Conservation (phyloP, 2,329 filamentous ascomycete genomes). For the Lachnellula occidentalis region DNA sequence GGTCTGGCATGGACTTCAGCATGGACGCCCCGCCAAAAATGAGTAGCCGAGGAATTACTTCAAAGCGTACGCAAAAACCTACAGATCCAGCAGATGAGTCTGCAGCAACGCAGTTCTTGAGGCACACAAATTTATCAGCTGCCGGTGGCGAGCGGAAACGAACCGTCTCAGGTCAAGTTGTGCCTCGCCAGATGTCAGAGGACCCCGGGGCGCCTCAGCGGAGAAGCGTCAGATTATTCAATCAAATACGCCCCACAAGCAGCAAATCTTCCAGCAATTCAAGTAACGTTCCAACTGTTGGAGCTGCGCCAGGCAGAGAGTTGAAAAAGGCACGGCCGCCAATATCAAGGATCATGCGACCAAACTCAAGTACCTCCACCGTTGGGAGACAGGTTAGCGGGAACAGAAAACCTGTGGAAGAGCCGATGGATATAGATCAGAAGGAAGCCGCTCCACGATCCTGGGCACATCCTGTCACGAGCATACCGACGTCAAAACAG, state of each 20-base stretch:
- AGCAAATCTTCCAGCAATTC: slow-evolving; percentile 30
- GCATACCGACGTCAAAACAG: slow-evolving; percentile 24
- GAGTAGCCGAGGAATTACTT: slow-evolving; percentile 27
- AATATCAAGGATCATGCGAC: slow-evolving; percentile 58
- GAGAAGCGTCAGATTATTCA: slow-evolving; percentile 68
- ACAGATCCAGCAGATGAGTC: slow-evolving; percentile 28
- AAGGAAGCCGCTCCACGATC: slow-evolving; percentile 46
- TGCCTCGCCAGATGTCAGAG: slow-evolving; percentile 47
- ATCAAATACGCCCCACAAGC: slow-evolving; percentile 58
- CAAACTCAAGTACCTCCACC: slow-evolving; percentile 60
- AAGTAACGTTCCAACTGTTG: slow-evolving; percentile 49
- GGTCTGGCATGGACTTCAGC: slow-evolving; percentile 31
- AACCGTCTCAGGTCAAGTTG: slow-evolving; percentile 81
- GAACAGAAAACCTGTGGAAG: slow-evolving; percentile 73
- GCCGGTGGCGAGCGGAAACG: slow-evolving; percentile 67
- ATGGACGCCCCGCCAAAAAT: slow-evolving; percentile 32
- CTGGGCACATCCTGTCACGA: slow-evolving; percentile 25
- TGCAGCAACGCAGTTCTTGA: slow-evolving; percentile 21
- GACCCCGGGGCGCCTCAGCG: slow-evolving; percentile 61
- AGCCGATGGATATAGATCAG: slow-evolving; percentile 62
- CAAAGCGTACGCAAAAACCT: slow-evolving; percentile 29
- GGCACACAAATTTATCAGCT: slow-evolving; percentile 20
- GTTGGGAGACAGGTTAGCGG: slow-evolving; percentile 86
- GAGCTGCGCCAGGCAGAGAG: slow-evolving; percentile 61
- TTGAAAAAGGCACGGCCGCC: slow-evolving; percentile 79